Percentiles rank a stretch among this genome's conserved stretches.
phyloP scores from a whole-genome alignment of 331 rosid species.

The Saraca asoca region DNA sequence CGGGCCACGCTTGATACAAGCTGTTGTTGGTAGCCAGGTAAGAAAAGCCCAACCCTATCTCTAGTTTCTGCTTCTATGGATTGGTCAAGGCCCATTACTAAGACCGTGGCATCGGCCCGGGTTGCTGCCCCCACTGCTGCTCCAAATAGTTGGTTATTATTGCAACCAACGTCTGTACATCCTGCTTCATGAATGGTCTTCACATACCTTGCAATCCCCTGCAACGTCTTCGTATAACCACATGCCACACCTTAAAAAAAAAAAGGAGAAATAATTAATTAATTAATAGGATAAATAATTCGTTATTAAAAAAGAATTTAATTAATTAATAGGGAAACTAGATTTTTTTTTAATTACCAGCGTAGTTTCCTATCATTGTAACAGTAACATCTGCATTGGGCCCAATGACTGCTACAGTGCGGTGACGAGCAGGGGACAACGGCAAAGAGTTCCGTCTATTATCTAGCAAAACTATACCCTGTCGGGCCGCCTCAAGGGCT shows the following conservation, averaged over 20 bases:
- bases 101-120: constrained; percentile 49
- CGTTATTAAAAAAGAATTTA: too few species aligned
- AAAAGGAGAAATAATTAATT: too few species aligned
- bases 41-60: constrained; percentile 39
- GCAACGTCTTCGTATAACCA: constrained; percentile 51
- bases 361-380: constrained; percentile 49
- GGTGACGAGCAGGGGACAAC: constrained; percentile 38
- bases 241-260: constrained; percentile 46
- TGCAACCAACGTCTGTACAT: constrained; percentile 49
- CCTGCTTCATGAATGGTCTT: constrained; percentile 46
- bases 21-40: constrained; percentile 55
- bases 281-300: too few species aligned
- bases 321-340: too few species aligned
- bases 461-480: constrained; percentile 54
- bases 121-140: constrained; percentile 54
- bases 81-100: constrained; percentile 62
- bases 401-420: constrained; percentile 55
- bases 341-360: constrained; percentile 31
- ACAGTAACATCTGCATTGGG: constrained; percentile 53
- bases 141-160: constrained; percentile 32
- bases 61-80: constrained; percentile 56
- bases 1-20: constrained; percentile 45
- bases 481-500: constrained; percentile 65
- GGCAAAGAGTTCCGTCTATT: constrained; percentile 41
- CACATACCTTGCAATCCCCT: constrained; percentile 52